phyloP scores from a whole-genome alignment of 129 eudicot species.

The Flaveria linearis region DNA sequence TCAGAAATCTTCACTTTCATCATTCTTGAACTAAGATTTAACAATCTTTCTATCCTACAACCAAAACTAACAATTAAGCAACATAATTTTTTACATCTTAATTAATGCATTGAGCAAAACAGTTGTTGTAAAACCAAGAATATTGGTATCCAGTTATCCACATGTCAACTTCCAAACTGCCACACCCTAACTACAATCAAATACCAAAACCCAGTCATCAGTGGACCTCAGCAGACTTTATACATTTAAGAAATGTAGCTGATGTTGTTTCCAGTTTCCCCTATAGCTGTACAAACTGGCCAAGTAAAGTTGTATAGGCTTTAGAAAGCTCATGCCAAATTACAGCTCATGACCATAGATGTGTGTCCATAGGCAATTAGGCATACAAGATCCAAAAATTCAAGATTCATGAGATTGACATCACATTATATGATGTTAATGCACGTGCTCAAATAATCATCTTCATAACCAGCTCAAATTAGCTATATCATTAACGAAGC shows the following conservation, averaged over 20 bases:
- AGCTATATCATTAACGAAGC: background rate
- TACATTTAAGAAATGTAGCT: background rate
- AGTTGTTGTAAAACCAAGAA: background rate
- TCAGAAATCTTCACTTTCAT: background rate
- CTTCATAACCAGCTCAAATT: background rate
- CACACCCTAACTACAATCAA: background rate
- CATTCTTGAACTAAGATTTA: background rate
- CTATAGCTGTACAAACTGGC: background rate
- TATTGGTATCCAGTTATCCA: background rate
- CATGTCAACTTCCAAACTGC: background rate
- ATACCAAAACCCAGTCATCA: background rate
- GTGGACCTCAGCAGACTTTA: background rate
- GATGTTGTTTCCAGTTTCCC: background rate
- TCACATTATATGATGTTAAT: slow-evolving; percentile 3
- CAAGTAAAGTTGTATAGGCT: background rate
- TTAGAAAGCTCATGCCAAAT: slow-evolving; percentile 1
- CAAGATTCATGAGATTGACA: background rate
- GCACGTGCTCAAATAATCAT: background rate
- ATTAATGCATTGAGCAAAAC: background rate
- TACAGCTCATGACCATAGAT: background rate
- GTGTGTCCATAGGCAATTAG: background rate
- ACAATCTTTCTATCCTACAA: slow-evolving; percentile 5
- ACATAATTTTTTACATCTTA: background rate
- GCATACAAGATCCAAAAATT: background rate
- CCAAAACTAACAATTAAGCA: background rate